These are phyloP conservation scores for Tetrahymena thermophila DNA, from an alignment of 73 alveolate species.

Conservation along the genomic window DNA sequence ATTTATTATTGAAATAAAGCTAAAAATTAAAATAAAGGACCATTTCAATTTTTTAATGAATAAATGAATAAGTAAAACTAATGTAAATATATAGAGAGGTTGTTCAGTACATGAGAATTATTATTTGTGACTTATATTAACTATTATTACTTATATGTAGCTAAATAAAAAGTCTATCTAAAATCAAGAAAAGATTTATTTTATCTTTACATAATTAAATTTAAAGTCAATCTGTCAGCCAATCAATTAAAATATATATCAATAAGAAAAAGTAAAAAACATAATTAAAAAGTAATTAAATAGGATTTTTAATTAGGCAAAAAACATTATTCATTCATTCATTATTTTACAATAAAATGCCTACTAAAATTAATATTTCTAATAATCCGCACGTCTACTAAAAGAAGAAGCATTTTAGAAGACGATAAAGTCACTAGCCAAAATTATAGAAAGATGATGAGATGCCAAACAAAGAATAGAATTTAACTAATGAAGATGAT, in stretches of 20 bases:
- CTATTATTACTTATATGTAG: neutral
- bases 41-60: neutral
- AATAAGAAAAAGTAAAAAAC: neutral
- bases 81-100: neutral
- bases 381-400: neutral
- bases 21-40: neutral
- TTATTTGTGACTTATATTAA: neutral
- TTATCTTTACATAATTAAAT: neutral
- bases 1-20: too few relatives aligned
- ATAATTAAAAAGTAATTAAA: neutral
- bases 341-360: neutral
- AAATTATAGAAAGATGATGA: neutral
- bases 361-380: neutral
- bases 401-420: neutral
- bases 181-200: neutral
- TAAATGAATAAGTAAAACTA: neutral
- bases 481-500: neutral
- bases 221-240: neutral
- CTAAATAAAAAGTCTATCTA: neutral
- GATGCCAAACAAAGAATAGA: neutral
- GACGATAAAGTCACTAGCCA: neutral
- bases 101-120: neutral
- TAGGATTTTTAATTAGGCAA: neutral
- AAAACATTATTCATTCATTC: too few relatives aligned
- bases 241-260: neutral